Evolutionary conservation across 2,329 filamentous ascomycete genomes (phyloP).

Genomic region (Fusarium phyllophilum): DNA sequence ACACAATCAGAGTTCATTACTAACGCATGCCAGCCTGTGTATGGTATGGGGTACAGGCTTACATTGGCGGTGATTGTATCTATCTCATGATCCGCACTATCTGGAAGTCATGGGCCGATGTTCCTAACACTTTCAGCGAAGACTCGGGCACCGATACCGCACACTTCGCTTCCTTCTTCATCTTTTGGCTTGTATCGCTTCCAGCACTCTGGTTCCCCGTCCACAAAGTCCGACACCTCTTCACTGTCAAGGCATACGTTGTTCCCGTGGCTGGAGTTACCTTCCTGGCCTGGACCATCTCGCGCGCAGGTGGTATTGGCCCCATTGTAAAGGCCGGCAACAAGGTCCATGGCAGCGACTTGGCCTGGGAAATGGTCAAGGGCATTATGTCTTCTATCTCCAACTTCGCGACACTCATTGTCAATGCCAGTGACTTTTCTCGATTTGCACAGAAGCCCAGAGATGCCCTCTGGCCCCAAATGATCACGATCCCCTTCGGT

Average conservation of each 20-base stretch:
- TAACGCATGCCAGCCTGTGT: constrained; percentile 68
- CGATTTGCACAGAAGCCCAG: constrained; percentile 82
- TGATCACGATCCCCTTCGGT: constrained; percentile 76
- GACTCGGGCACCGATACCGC: constrained; percentile 77
- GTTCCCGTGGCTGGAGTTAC: constrained; percentile 85
- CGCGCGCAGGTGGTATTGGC: constrained; percentile 83
- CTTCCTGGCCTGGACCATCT: constrained; percentile 88
- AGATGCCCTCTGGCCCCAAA: constrained; percentile 83
- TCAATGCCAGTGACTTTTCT: constrained; percentile 84
- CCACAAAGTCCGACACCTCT: constrained; percentile 87
- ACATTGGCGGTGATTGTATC: constrained; percentile 86
- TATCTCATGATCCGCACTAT: constrained; percentile 90
- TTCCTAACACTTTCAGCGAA: constrained; percentile 73
- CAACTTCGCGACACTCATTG: constrained; percentile 89
- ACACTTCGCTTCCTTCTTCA: constrained; percentile 82
- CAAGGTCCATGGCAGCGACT: constrained; percentile 69
- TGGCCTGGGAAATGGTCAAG: constrained; percentile 85
- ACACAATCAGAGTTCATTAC: background rate
- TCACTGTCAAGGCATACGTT: constrained; percentile 88
- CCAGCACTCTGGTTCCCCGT: constrained; percentile 92
- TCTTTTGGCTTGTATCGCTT: constrained; percentile 85
- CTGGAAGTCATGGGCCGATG: constrained; percentile 74
- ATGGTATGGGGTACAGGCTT: constrained; percentile 88
- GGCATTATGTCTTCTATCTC: constrained; percentile 90
- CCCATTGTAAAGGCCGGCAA: constrained; percentile 80